Evolutionary conservation across 345 rosid species (phyloP).

Genomic region (Erysimum cheiranthoides): DNA sequence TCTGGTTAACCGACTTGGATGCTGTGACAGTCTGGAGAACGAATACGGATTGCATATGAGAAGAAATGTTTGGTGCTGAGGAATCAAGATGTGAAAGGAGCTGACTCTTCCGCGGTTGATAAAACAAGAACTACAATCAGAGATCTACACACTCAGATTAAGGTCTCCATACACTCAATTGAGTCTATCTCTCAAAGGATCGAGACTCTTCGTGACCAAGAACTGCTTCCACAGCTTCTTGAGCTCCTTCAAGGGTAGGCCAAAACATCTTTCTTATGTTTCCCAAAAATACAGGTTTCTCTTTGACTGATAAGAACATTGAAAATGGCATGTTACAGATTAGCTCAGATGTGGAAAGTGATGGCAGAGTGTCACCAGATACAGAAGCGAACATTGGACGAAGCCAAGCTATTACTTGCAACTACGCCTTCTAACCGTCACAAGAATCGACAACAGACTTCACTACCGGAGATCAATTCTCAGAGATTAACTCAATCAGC

Average conservation of each 20-base stretch:
- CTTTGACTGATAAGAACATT: not conserved
- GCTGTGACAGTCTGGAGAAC: constrained; percentile 73
- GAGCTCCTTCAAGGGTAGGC: constrained; percentile 87
- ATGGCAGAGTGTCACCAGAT: constrained; percentile 89
- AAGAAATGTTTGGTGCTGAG: constrained; percentile 72
- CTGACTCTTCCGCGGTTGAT: constrained; percentile 61
- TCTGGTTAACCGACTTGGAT: constrained; percentile 5
- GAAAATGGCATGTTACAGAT: constrained; percentile 50
- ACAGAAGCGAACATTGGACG: constrained; percentile 84
- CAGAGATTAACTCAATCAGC: constrained; percentile 70
- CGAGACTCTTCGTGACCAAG: constrained; percentile 88
- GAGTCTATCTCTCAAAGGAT: constrained; percentile 88
- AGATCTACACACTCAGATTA: constrained; percentile 82
- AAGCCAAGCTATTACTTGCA: constrained; percentile 83
- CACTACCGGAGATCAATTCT: constrained; percentile 62
- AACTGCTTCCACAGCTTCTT: constrained; percentile 89
- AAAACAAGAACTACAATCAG: constrained; percentile 75
- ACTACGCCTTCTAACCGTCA: constrained; percentile 64
- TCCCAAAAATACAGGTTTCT: constrained; percentile 3
- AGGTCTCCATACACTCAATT: constrained; percentile 81
- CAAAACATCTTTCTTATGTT: not conserved
- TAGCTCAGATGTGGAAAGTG: constrained; percentile 90
- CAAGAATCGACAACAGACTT: constrained; percentile 55
- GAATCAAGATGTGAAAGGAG: constrained; percentile 85
- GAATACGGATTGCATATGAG: constrained; percentile 73